A percentile compares a stretch with the other conserved stretches of the same genome.
Evolutionary conservation across 176 grass and related monocot species (phyloP).

Genomic region (Carex pumila): DNA sequence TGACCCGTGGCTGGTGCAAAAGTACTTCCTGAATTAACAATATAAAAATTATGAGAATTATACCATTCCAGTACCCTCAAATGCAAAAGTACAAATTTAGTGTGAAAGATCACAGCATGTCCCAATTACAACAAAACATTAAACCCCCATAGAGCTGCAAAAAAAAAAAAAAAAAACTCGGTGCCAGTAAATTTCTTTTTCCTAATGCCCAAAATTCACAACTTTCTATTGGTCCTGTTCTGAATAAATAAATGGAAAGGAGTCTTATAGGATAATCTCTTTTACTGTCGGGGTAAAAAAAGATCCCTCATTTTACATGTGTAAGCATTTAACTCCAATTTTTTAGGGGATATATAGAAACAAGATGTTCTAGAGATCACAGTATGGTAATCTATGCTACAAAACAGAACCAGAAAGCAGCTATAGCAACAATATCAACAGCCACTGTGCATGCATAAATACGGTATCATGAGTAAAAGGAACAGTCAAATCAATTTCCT

Average conservation of each 20-base stretch:
- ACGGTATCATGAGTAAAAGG: background rate
- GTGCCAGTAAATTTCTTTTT: background rate
- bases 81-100: background rate
- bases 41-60: background rate
- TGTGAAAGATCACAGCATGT: background rate
- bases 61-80: background rate
- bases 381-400: background rate
- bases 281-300: no score
- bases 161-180: background rate
- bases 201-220: background rate
- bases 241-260: no score
- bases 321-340: no score
- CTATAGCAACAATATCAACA: background rate
- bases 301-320: no score
- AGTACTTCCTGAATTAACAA: constrained; percentile 68
- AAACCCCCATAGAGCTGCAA: background rate
- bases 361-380: no score
- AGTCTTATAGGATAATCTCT: no score
- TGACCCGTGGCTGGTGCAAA: constrained; percentile 57
- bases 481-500: background rate
- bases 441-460: background rate
- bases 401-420: background rate
- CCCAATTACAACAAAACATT: background rate
- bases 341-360: no score
- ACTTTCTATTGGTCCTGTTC: background rate